Evolutionary conservation across 345 rosid genomes (phyloP).

Genomic region (Moricandia moricandioides): DNA sequence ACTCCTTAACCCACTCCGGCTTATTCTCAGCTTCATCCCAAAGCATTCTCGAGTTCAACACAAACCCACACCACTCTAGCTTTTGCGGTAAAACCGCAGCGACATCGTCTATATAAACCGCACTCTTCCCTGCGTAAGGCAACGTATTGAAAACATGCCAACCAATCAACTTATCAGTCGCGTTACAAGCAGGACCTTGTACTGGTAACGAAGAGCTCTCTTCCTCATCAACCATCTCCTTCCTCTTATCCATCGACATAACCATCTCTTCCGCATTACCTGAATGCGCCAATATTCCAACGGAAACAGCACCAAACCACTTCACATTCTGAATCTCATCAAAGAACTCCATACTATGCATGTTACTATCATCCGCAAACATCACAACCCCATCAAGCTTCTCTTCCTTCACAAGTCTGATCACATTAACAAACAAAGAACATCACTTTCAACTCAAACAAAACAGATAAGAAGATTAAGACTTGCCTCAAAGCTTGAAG

Average conservation of each 20-base stretch:
- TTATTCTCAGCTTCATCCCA: slow-evolving; percentile 72
- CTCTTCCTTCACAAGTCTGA: slow-evolving; percentile 76
- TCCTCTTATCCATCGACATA: slow-evolving; percentile 24
- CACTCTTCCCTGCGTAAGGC: slow-evolving; percentile 64
- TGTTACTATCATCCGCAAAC: slow-evolving; percentile 97
- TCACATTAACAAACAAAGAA: neutral
- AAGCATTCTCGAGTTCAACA: slow-evolving; percentile 79
- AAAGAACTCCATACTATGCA: slow-evolving; percentile 96
- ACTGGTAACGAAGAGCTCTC: slow-evolving; percentile 56
- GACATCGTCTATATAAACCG: slow-evolving; percentile 70
- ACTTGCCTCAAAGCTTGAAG: slow-evolving; percentile 70
- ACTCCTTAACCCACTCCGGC: slow-evolving; percentile 82
- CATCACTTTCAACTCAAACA: neutral
- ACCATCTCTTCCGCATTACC: slow-evolving; percentile 53
- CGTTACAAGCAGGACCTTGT: slow-evolving; percentile 97
- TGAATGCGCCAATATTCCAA: slow-evolving; percentile 74
- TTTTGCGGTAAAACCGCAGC: slow-evolving; percentile 80
- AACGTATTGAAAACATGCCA: slow-evolving; percentile 81
- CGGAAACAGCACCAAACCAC: slow-evolving; percentile 86
- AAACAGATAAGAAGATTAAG: neutral
- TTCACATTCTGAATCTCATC: slow-evolving; percentile 90
- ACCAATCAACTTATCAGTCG: slow-evolving; percentile 60
- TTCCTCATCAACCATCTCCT: slow-evolving; percentile 13
- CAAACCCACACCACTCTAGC: slow-evolving; percentile 97
- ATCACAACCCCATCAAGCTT: slow-evolving; percentile 92